A percentile compares a stretch with the other conserved stretches of the same genome.
These are phyloP conservation scores for Mrakiaceae sp. DNA, from an alignment of 1,284 basidiomycete genomes.

Conservation along the genomic window DNA sequence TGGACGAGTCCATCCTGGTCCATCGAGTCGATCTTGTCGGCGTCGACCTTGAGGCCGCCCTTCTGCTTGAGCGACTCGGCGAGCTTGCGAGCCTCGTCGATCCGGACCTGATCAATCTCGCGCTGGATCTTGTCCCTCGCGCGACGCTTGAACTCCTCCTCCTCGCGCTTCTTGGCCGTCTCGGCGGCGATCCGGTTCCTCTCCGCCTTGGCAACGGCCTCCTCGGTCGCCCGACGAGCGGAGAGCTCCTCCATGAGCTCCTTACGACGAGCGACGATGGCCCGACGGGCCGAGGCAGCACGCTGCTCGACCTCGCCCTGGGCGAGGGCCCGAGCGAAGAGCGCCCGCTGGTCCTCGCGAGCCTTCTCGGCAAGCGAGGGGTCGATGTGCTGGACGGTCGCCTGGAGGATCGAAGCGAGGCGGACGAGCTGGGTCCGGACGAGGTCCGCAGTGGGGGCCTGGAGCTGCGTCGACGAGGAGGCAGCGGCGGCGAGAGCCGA, in stretches of 20 bases:
- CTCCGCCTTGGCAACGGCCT: constrained; percentile 70
- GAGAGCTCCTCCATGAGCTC: constrained; percentile 80
- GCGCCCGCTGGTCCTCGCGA: constrained; percentile 27
- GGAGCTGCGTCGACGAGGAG: constrained; percentile 38
- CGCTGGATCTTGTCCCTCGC: constrained; percentile 67
- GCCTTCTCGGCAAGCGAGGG: constrained; percentile 33
- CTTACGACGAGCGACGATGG: constrained; percentile 73
- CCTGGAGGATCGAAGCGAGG: constrained; percentile 62
- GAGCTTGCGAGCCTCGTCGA: constrained; percentile 80
- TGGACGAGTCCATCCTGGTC: constrained; percentile 82
- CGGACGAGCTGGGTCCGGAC: constrained; percentile 63
- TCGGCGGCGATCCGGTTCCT: constrained; percentile 57
- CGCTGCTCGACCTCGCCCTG: constrained; percentile 54
- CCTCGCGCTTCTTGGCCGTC: constrained; percentile 53
- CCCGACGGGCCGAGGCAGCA: constrained; percentile 59
- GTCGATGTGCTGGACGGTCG: constrained; percentile 47
- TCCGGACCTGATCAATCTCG: constrained; percentile 71
- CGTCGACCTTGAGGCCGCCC: constrained; percentile 72
- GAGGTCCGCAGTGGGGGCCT: constrained; percentile 57
- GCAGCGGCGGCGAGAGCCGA: constrained; percentile 30
- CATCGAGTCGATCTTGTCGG: constrained; percentile 62
- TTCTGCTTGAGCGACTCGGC: constrained; percentile 76
- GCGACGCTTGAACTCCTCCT: constrained; percentile 58
- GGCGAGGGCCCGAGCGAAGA: constrained; percentile 35
- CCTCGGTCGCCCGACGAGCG: constrained; percentile 81